phyloP scores from a whole-genome alignment of 208 protist species.

The Leishmania guyanensis region DNA sequence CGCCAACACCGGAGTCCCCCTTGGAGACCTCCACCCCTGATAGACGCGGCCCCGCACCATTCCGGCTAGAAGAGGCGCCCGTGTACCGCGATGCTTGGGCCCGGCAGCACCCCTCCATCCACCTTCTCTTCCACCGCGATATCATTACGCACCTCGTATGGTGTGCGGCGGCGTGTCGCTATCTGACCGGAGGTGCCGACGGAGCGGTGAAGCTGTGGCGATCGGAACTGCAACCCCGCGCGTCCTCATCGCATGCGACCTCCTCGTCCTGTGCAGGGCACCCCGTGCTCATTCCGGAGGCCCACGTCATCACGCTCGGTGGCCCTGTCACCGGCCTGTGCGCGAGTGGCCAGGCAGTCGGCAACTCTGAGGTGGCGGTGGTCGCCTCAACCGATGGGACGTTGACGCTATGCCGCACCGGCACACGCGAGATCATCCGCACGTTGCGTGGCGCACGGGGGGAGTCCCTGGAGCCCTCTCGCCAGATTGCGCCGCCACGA shows the following conservation, averaged over 20 bases:
- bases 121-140: constrained; percentile 77
- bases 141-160: constrained; percentile 66
- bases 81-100: constrained; percentile 69
- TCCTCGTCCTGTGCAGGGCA: not conserved
- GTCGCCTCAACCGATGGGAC: constrained; percentile 80
- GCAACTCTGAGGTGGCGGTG: constrained; percentile 79
- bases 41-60: constrained; percentile 30
- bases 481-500: not conserved
- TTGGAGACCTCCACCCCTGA: not conserved
- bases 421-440: constrained; percentile 75
- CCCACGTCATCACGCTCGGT: constrained; percentile 61
- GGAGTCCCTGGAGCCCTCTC: constrained; percentile 25
- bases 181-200: constrained; percentile 74
- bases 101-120: constrained; percentile 65
- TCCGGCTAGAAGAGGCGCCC: constrained; percentile 35
- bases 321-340: constrained; percentile 71
- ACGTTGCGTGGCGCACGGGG: constrained; percentile 69
- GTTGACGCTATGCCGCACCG: constrained; percentile 70
- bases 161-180: constrained; percentile 53
- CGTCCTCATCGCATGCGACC: not conserved
- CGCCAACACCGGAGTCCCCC: not conserved
- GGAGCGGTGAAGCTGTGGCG: constrained; percentile 89
- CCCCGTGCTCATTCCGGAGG: constrained; percentile 62
- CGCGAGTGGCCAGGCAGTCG: constrained; percentile 48
- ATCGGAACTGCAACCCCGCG: constrained; percentile 55